Base-by-base conservation (phyloP, 495 filamentous ascomycete genomes). In the Lasiosphaeria miniovina region DNA sequence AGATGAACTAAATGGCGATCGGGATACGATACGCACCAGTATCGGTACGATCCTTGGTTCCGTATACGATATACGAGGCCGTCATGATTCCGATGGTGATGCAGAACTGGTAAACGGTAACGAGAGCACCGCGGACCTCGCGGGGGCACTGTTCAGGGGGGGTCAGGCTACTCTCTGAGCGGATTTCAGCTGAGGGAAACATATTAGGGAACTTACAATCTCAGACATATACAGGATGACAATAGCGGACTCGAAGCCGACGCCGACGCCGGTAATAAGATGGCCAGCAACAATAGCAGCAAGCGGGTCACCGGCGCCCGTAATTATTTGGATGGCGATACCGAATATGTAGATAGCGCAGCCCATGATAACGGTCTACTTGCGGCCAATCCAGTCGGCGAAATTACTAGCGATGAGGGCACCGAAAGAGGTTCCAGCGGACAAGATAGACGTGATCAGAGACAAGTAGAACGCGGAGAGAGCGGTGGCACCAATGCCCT, bases 161-260 rank as follows among this genome's bases (percentile, higher is more conserved):
- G 52, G 70, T 61, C 52, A 61, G 48, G n/a, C n/a, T n/a, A n/a
- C 50, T 17, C 0, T 17, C 11, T 6, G n/a, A n/a, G n/a, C n/a
- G n/a, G n/a, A n/a, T n/a, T n/a, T n/a, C n/a, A n/a, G n/a, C n/a
- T n/a, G n/a, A n/a, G n/a, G n/a, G n/a, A n/a, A n/a, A n/a, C n/a
- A n/a, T n/a, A n/a, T n/a, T n/a, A n/a, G n/a, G 11, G 6, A 9
- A 67, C 69, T 64, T 31, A 78, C 75, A 57, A 79, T 81, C 68
- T 89, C 88, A 36, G 85, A 88, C 88, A 90, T 89, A 79, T 90
- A 89, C 38, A 90, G 77, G 68, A 90, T 87, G 72, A 89, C 82
- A 66, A 89, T 83, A 59, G 88, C 86, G 1, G 86, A 89, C 55
- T 88, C 86, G 60, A 90, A 88, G 57, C 88, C 88, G 53, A 90